Percentiles rank a stretch among this genome's conserved stretches.
Evolutionary conservation across 2,329 filamentous ascomycete genomes (phyloP).

Genomic region (Pseudofabraea citricarpa): DNA sequence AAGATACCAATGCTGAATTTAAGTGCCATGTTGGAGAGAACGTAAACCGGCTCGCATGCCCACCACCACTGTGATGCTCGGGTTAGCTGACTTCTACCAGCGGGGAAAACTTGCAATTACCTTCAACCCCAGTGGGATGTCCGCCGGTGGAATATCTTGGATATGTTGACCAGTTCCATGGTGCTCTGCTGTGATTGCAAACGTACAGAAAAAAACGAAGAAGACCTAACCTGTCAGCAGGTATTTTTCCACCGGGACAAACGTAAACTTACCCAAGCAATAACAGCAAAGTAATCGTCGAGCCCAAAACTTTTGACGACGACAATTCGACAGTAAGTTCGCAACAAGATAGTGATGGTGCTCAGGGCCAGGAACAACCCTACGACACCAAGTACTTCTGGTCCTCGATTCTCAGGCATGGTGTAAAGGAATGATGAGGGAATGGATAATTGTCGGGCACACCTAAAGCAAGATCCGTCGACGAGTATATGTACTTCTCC

Average conservation of each 20-base stretch:
- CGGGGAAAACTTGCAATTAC: too few species aligned
- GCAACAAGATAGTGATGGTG: conserved; percentile 9
- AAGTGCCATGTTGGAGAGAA: conserved; percentile 33
- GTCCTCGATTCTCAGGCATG: background rate
- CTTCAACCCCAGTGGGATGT: conserved; percentile 7
- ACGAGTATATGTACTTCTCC: too few species aligned
- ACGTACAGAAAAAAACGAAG: conserved; percentile 8
- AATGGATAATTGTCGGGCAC: too few species aligned
- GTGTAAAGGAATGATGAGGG: too few species aligned
- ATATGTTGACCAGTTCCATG: conserved; percentile 10
- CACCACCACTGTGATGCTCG: conserved; percentile 26
- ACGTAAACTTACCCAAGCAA: conserved; percentile 1
- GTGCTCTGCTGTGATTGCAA: conserved; percentile 7
- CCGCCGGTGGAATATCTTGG: background rate
- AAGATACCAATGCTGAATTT: conserved; percentile 36
- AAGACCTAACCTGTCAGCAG: conserved; percentile 3
- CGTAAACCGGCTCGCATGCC: conserved; percentile 33
- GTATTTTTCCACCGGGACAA: background rate
- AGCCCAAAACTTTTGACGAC: conserved; percentile 8
- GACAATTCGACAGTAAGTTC: conserved; percentile 5
- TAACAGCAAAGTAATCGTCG: conserved; percentile 9
- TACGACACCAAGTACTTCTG: background rate
- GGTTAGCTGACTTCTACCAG: too few species aligned
- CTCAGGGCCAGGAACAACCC: conserved; percentile 27
- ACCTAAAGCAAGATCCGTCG: too few species aligned